Evolutionary conservation across 2,329 filamentous ascomycete species (phyloP).

Genomic region (Botrytis fragariae): DNA sequence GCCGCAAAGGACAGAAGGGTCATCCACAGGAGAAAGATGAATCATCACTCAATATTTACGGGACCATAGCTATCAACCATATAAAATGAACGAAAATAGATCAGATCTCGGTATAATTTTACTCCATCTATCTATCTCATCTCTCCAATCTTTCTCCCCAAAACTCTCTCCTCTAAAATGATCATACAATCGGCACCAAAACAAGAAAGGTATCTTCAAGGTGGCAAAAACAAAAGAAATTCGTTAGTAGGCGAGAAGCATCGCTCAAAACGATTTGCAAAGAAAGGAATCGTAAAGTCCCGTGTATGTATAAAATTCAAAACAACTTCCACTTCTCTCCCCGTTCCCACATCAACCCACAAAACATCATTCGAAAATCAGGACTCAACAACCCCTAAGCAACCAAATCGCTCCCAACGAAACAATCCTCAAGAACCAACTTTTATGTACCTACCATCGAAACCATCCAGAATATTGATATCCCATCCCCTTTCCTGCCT

Average conservation of each 20-base stretch:
- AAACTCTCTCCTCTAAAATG: background rate
- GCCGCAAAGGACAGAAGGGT: too few relatives aligned
- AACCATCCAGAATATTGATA: background rate
- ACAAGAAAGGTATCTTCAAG: background rate
- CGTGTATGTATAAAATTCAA: background rate
- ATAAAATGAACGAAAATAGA: background rate
- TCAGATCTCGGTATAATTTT: background rate
- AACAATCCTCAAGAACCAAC: conserved; percentile 9
- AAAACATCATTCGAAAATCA: background rate
- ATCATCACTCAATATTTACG: background rate
- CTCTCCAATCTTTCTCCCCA: background rate
- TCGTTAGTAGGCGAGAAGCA: background rate
- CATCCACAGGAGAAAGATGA: too few relatives aligned
- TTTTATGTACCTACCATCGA: conserved; percentile 11
- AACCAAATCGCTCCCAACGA: conserved; percentile 6
- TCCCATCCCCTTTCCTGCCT: background rate
- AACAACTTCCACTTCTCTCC: background rate
- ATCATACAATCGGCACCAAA: background rate
- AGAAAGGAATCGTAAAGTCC: conserved; percentile 4
- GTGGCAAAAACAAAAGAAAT: conserved; percentile 3
- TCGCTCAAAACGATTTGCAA: background rate
- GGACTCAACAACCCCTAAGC: background rate
- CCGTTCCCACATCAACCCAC: background rate
- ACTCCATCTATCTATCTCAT: background rate
- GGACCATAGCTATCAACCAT: background rate